phyloP scores from a whole-genome alignment of 208 protist species.

The Crithidia fasciculata region DNA sequence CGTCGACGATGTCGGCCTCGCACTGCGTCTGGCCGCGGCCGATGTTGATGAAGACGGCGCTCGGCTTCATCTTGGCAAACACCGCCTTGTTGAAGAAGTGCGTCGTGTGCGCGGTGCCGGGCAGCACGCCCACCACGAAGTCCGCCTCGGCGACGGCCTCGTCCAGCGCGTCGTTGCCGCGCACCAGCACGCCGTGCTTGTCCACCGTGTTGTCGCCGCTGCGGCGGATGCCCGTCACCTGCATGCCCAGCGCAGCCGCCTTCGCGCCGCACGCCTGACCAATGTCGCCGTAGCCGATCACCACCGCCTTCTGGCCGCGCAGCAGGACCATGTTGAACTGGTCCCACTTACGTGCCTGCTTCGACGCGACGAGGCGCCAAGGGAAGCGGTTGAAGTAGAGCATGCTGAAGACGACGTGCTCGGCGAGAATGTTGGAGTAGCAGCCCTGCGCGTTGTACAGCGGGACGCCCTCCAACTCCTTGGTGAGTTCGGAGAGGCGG shows the following conservation, averaged over 20 bases:
- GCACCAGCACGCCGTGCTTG: constrained; percentile 56
- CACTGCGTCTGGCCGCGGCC: constrained; percentile 71
- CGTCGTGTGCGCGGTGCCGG: constrained; percentile 57
- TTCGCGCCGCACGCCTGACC: constrained; percentile 51
- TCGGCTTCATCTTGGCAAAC: constrained; percentile 81
- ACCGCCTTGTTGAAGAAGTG: constrained; percentile 75
- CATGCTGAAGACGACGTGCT: constrained; percentile 80
- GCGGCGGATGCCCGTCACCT: constrained; percentile 72
- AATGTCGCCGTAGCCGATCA: constrained; percentile 89
- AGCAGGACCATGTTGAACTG: constrained; percentile 63
- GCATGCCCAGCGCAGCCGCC: constrained; percentile 62
- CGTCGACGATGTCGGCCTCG: constrained; percentile 66
- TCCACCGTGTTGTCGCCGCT: constrained; percentile 37
- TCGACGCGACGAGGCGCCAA: constrained; percentile 58
- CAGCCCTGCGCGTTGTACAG: constrained; percentile 77
- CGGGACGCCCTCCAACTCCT: constrained; percentile 53
- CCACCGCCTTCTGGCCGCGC: constrained; percentile 60
- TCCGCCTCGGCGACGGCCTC: constrained; percentile 65
- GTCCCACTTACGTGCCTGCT: constrained; percentile 71
- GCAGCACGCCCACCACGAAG: constrained; percentile 81
- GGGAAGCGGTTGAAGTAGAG: constrained; percentile 87
- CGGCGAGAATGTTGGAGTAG: constrained; percentile 72
- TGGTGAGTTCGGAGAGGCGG: constrained; percentile 41
- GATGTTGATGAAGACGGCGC: constrained; percentile 86
- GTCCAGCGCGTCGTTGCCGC: constrained; percentile 44